Percentiles rank a stretch among this genome's conserved stretches.
These are phyloP conservation scores for Sugiyamaella neomexicana DNA, from an alignment of 1,139 yeast species.

Conservation along the genomic window DNA sequence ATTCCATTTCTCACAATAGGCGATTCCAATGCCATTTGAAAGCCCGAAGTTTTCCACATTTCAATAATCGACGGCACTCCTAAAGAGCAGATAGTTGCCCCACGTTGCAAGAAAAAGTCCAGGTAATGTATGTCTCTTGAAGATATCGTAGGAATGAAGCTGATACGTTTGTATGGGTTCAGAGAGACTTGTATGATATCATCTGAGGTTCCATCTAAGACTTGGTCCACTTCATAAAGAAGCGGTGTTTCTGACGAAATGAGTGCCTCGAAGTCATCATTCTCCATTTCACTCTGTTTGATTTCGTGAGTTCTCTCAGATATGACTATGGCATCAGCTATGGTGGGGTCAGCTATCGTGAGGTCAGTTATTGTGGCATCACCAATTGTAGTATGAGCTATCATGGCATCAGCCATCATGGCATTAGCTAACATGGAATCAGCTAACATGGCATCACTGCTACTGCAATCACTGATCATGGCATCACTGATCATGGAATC, in stretches of 20 bases:
- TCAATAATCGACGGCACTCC: slow-evolving; percentile 8
- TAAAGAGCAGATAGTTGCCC: slow-evolving; percentile 10
- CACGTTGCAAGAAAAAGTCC: slow-evolving; percentile 14
- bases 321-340: background rate
- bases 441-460: too few species aligned
- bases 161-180: background rate
- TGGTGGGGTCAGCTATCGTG: too few species aligned
- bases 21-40: slow-evolving; percentile 16
- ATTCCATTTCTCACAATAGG: slow-evolving; percentile 10
- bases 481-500: too few species aligned
- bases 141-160: background rate
- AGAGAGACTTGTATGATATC: background rate
- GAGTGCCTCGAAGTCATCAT: background rate
- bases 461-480: too few species aligned
- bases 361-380: too few species aligned
- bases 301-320: background rate
- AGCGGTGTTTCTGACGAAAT: background rate
- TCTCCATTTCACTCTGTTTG: background rate
- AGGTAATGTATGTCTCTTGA: slow-evolving; percentile 2
- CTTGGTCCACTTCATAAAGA: background rate
- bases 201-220: background rate
- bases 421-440: too few species aligned
- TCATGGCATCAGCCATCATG: too few species aligned
- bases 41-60: slow-evolving; percentile 13
- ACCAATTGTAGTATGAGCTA: too few species aligned